phyloP scores from a whole-genome alignment of 2,329 filamentous ascomycete genomes.

The Talaromyces albobiverticillius region DNA sequence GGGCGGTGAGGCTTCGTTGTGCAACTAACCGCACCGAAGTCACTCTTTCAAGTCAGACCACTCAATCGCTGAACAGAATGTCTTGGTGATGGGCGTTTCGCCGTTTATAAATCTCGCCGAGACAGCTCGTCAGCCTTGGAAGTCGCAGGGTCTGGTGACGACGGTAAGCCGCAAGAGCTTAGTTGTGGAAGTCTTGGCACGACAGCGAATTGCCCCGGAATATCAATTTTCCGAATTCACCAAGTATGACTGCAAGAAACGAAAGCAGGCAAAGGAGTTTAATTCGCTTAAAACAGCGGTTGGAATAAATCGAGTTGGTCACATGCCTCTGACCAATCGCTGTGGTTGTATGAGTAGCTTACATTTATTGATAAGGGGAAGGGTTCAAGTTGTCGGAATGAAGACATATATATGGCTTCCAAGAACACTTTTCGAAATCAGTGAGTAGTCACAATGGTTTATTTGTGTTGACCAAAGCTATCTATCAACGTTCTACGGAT shows the following conservation, averaged over 20 bases:
- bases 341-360: too few relatives aligned
- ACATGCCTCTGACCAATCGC: too few relatives aligned
- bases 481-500: too few relatives aligned
- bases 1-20: not conserved
- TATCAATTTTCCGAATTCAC: not conserved
- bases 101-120: not conserved
- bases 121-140: not conserved
- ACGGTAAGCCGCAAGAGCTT: not conserved
- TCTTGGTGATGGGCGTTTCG: not conserved
- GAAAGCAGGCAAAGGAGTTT: not conserved
- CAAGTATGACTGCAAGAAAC: not conserved
- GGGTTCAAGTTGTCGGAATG: too few relatives aligned
- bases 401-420: too few relatives aligned
- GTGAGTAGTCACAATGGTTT: too few relatives aligned
- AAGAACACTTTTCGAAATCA: too few relatives aligned
- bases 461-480: too few relatives aligned
- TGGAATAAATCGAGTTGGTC: too few relatives aligned
- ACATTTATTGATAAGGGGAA: too few relatives aligned
- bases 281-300: too few relatives aligned
- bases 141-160: not conserved
- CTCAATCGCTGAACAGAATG: not conserved
- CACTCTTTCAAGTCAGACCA: not conserved
- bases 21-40: not conserved
- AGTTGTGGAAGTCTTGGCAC: not conserved
- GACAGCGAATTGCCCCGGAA: not conserved